Conservation (phyloP, 805 yeast genomes). For the Kluyveromyces siamensis region DNA sequence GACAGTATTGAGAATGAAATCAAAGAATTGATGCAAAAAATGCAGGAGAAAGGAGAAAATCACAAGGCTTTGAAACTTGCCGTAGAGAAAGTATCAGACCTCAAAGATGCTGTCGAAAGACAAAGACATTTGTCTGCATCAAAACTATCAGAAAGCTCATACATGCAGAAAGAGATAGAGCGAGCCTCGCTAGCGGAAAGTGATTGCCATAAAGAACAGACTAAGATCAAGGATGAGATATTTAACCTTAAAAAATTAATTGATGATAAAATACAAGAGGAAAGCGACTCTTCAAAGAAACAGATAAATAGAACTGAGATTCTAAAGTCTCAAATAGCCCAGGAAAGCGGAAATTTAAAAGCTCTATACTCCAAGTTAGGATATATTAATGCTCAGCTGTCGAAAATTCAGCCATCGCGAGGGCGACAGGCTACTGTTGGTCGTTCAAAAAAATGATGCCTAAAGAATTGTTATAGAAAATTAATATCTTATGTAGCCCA, state of each 20-base stretch:
- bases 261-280: conserved; percentile 6
- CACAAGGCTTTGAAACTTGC: conserved; percentile 11
- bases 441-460: conserved; percentile 4
- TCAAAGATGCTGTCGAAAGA: conserved; percentile 38
- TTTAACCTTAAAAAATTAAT: conserved; percentile 11
- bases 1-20: conserved; percentile 22
- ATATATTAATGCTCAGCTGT: conserved; percentile 12
- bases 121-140: conserved; percentile 38
- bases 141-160: conserved; percentile 49
- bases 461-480: background rate
- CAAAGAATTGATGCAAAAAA: conserved; percentile 16
- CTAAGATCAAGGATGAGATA: conserved; percentile 8
- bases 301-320: conserved; percentile 7
- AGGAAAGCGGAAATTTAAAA: conserved; percentile 8
- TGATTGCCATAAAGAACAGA: conserved; percentile 34
- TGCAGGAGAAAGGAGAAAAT: conserved; percentile 7
- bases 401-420: conserved; percentile 13
- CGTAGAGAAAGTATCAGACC: conserved; percentile 29
- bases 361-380: conserved; percentile 12
- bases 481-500: conserved; percentile 32
- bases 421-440: conserved; percentile 6
- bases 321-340: conserved; percentile 8
- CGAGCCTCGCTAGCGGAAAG: conserved; percentile 42
- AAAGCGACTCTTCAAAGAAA: conserved; percentile 3
- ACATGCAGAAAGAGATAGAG: conserved; percentile 50